Base-by-base conservation (phyloP, 192 early-diverging fungal species). In the Diversispora epigaea region DNA sequence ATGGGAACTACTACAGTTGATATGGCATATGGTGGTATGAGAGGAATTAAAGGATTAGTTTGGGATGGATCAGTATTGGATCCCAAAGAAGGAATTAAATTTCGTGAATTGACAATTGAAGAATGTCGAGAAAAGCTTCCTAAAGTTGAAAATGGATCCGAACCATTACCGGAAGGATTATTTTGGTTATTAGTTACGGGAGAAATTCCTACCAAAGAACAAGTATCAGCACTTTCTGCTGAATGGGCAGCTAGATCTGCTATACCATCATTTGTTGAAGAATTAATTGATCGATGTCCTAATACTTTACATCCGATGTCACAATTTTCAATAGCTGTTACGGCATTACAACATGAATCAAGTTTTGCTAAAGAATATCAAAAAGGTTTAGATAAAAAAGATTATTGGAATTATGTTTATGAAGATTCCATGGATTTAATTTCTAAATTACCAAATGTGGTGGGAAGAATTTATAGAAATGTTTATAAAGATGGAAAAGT, bases 281-380 rank as follows among this genome's bases (percentile, higher is more conserved):
- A 99, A 70, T 85, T 99, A 82, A 91, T 99, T 74, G 97, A 99
- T 88, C 89, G 95, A 77, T 99, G 97, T 90, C 97, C 97, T 76
- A 92, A 86, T 89, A 96, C 95, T 62, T 92, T 99, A 77, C 97
- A 99, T 90, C 96, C 97, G 76, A 99, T 99, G 97, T 94, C 93
- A 73, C 97, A 99, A 89, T 93, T 99, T 85, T 89, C 93, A 63
- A 84, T 99, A 61, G 97, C 97, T 54, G 92, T 99, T 83, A 97
- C 91, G 75, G 97, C 97, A 66, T 90, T 99, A 77, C 96, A 99
- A 84, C 93, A 96, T 85, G 97, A 99, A 77, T 92, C 90, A 76
- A 86, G 86, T 82, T 99, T 99, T 82, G 95, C 95, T 81, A 96
- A 96, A 92, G 97, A 93, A 12, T 99, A 99, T 89, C 88, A 93